Evolutionary conservation across 805 yeast genomes (phyloP).

Genomic region (Metschnikowia anglica): DNA sequence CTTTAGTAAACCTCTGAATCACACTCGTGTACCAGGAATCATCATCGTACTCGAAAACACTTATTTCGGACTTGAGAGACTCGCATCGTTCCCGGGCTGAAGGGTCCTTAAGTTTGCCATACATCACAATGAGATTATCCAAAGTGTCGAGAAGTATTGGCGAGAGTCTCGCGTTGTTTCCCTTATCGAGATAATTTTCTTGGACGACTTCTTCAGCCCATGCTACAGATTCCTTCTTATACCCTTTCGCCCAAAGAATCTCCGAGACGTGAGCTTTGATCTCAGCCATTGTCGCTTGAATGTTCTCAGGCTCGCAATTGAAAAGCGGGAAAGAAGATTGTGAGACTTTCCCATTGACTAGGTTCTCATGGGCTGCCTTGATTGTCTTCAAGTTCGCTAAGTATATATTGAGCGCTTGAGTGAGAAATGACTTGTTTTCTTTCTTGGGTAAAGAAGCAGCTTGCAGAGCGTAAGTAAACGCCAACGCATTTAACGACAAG

Average conservation of each 20-base stretch:
- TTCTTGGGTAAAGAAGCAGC: constrained; percentile 6
- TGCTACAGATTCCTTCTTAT: constrained; percentile 36
- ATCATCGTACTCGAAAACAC: constrained; percentile 27
- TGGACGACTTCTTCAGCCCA: constrained; percentile 45
- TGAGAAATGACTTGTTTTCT: constrained; percentile 19
- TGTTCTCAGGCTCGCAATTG: constrained; percentile 31
- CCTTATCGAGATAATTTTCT: constrained; percentile 32
- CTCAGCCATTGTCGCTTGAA: constrained; percentile 32
- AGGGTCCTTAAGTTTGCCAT: constrained; percentile 25
- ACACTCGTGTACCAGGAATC: constrained; percentile 36
- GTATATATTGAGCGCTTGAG: constrained; percentile 36
- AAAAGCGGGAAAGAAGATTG: constrained; percentile 39
- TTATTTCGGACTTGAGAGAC: constrained; percentile 26
- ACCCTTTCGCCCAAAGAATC: constrained; percentile 43
- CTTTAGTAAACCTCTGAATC: constrained; percentile 35
- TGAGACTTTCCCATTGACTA: constrained; percentile 19
- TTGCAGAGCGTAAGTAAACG: constrained; percentile 28
- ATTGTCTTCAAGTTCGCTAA: constrained; percentile 34
- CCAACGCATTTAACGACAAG: constrained; percentile 33
- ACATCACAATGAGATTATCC: constrained; percentile 35
- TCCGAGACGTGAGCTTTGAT: constrained; percentile 41
- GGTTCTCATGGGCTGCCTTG: constrained; percentile 19
- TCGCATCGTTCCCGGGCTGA: constrained; percentile 30
- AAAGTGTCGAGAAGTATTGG: constrained; percentile 33
- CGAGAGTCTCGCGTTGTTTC: constrained; percentile 26